phyloP scores from a whole-genome alignment of 352 stramenopile genomes.

The Thraustochytrium sp. region DNA sequence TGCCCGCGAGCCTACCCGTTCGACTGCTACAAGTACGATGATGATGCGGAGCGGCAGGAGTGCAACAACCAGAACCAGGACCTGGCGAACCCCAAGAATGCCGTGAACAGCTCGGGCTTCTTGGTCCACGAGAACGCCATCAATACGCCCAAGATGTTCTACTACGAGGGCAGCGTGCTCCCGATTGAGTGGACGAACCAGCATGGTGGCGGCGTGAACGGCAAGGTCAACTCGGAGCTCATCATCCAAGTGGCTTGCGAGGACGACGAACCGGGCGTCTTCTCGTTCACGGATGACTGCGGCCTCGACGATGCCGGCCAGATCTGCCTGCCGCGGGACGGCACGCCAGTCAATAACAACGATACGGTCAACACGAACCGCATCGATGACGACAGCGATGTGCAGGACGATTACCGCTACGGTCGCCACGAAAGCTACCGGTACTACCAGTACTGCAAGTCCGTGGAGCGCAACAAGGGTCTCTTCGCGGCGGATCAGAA shows the following conservation, averaged over 20 bases:
- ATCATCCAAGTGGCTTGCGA: constrained; percentile 56
- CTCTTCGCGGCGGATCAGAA: constrained; percentile 55
- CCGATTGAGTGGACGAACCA: constrained; percentile 56
- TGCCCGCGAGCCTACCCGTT: constrained; percentile 47
- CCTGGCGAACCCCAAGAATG: too few species aligned
- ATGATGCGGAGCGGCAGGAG: constrained; percentile 1
- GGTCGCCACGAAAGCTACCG: constrained; percentile 53
- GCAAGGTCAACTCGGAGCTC: constrained; percentile 53
- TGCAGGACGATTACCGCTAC: constrained; percentile 46
- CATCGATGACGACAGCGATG: constrained; percentile 47
- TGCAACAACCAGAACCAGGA: constrained; percentile 37
- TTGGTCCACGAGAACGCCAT: constrained; percentile 16
- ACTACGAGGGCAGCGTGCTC: constrained; percentile 51
- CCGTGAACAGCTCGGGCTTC: too few species aligned
- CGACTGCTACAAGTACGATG: constrained; percentile 2
- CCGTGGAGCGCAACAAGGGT: constrained; percentile 52
- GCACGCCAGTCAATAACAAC: constrained; percentile 48
- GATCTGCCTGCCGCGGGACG: constrained; percentile 51
- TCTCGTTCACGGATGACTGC: constrained; percentile 42
- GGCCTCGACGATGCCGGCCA: constrained; percentile 42
- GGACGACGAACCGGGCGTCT: constrained; percentile 28
- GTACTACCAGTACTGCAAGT: constrained; percentile 52
- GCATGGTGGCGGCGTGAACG: constrained; percentile 54
- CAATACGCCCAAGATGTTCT: constrained; percentile 53
- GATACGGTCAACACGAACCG: constrained; percentile 50